These are phyloP conservation scores for Chamaenerion angustifolium DNA, from an alignment of 345 rosid species.

Conservation along the genomic window DNA sequence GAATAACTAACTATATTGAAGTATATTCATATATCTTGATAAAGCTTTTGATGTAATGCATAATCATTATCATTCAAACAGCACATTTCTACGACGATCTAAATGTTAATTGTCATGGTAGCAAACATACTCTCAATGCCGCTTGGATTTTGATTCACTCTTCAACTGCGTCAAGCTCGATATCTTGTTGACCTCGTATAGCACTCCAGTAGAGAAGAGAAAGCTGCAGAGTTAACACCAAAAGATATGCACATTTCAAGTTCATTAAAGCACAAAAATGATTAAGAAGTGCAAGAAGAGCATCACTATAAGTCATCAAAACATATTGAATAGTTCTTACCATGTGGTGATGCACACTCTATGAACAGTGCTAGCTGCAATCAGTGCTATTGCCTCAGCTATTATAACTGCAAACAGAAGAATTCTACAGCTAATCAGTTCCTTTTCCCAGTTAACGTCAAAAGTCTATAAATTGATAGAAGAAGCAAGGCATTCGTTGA, in stretches of 20 bases:
- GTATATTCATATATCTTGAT: too few relatives aligned
- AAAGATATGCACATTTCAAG: not conserved
- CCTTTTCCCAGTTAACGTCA: too few relatives aligned
- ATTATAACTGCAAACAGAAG: too few relatives aligned
- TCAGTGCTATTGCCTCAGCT: too few relatives aligned
- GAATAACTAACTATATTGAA: too few relatives aligned
- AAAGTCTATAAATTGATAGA: too few relatives aligned
- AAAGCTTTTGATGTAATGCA: too few relatives aligned
- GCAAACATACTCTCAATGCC: slow-evolving; percentile 22
- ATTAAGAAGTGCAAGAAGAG: too few relatives aligned
- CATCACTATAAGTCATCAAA: not conserved
- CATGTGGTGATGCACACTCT: slow-evolving; percentile 77
- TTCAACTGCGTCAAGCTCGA: slow-evolving; percentile 33
- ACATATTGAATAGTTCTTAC: slow-evolving; percentile 26
- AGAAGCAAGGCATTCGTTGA: too few relatives aligned
- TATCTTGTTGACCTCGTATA: slow-evolving; percentile 63
- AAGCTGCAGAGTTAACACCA: slow-evolving; percentile 32
- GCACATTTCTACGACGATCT: too few relatives aligned
- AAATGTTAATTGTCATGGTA: not conserved
- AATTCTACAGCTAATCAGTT: not conserved
- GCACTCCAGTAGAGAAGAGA: slow-evolving; percentile 58
- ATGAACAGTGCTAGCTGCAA: slow-evolving; percentile 61
- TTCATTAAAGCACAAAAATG: not conserved
- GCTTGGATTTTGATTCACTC: slow-evolving; percentile 40
- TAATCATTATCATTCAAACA: too few relatives aligned